Evolutionary conservation across 371 early-diverging fungal genomes (phyloP), one percentile per base, ranked within the genome.

Genomic region (Lichtheimia corymbifera): DNA sequence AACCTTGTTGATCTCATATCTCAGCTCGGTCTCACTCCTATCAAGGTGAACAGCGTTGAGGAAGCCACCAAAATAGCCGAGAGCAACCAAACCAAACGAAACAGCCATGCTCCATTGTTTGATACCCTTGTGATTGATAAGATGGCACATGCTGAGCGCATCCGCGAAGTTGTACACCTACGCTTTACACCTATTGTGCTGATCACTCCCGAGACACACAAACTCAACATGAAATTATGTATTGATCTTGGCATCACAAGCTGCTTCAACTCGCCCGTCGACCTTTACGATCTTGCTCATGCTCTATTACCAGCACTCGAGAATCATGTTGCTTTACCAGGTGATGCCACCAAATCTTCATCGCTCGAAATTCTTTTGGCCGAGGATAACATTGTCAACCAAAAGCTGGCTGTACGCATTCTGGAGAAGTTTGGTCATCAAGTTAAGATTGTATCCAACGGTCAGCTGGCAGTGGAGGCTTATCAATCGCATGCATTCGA

Each of bases 381-480:
- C 5, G 93, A 92, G 67, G 93, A 92, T 60, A 92, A 93, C 55
- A 75, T 87, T 52, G 90, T 93, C 41, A 93, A 93, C 68, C 92
- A 91, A 59, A 89, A 86, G 67, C 68, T 93, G 55, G 91, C 90
- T 0, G 82, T 91, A 15, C 81, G 87, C 13, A 87, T 91, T 25
- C 68, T 93, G 57, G 88, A 90, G 64, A 88, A 88, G 77, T 84
- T 88, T 66, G 88, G 88, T 17, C 89, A 90, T 72, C 83, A 81
- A 58, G 87, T 86, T 24, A 80, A 80, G 43, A 84, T 90, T 24
- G 93, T 87, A 1, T 68, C 85, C 17, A 89, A 93, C 62, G 93
- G 93, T 28, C 80, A 86, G 66, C 58, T 85, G 68, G 93, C 91
- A 0, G 85, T 91, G 0, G 88, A 92, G 66, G 77, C 76, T 6